Evolutionary conservation across 257 asterid genomes (phyloP), one percentile per base, ranked within the genome.

Genomic region (Gardenia jasminoides): DNA sequence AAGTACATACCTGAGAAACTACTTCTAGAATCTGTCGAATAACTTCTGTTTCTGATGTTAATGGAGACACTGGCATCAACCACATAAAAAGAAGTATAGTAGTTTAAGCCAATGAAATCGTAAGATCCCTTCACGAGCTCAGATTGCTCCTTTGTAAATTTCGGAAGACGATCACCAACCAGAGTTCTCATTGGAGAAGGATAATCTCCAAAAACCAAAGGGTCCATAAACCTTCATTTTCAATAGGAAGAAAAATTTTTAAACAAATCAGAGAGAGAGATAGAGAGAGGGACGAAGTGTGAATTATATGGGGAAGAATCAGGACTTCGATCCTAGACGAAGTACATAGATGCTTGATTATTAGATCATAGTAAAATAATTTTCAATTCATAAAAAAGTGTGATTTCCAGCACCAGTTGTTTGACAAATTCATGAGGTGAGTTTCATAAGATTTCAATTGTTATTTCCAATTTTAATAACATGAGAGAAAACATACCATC

Each of bases 401-500:
- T 58, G 22, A n/a, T n/a, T n/a, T n/a, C n/a, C n/a, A n/a, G n/a
- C n/a, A 2, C 20, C 9, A 56, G 10, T 52, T 13, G 17, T 56
- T 56, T 19, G 8, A 20, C 20, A 47, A 47, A 0, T 47, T 47
- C 52, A 8, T 47, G 9, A 15, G 11, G 11, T 47, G 15, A 47
- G 0, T 12, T 15, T 47, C 52, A 10, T 8, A 47, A 47, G n/a
- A n/a, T n/a, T n/a, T n/a, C n/a, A n/a, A n/a, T n/a, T n/a, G n/a
- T 2, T 48, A 48, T 10, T 48, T 17, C 1, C 12, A 11, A 48
- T 36, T 36, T 36, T 36, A 48, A 46, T 48, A 48, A 48, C 54
- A 48, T 3, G 12, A 48, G 17, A 10, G 1, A 11, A 48, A 1
- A 3, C 26, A 24, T 48, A 90, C 95, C 97, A 92, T 59, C 95